These are phyloP conservation scores for Phenoliferia sp. DNA, from an alignment of 1,284 basidiomycete genomes.

Conservation along the genomic window DNA sequence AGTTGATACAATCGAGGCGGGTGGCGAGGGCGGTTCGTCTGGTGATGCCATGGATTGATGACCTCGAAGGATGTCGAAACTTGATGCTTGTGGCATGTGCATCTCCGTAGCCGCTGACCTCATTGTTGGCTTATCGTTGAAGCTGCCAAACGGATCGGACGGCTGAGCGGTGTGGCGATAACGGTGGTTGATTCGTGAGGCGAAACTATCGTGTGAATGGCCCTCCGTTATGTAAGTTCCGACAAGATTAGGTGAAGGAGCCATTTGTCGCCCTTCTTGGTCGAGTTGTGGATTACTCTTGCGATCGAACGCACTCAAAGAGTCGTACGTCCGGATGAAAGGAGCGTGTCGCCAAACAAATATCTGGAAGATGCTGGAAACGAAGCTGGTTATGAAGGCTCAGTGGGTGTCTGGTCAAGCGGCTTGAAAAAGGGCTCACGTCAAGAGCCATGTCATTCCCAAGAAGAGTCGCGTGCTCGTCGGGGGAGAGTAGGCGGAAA, in stretches of 20 bases:
- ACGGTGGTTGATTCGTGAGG: not conserved
- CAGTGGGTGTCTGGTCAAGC: not conserved
- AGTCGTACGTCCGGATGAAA: conserved; percentile 3
- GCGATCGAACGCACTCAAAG: not conserved
- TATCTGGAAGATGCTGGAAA: conserved; percentile 1
- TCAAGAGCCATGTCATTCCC: not conserved
- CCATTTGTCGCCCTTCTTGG: not conserved
- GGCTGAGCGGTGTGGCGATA: not conserved
- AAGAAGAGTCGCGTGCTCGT: not conserved
- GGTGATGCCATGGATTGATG: not conserved
- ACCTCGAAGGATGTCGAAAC: not conserved
- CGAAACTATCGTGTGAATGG: not conserved
- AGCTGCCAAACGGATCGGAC: no score
- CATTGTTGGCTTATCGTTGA: no score
- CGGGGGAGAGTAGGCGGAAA: not conserved
- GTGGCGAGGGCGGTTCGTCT: conserved; percentile 5
- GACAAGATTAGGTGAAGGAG: not conserved
- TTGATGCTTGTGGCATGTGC: not conserved
- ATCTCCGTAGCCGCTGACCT: no score
- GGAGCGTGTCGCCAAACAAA: not conserved
- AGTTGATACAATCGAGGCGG: not conserved
- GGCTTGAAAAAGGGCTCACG: no score
- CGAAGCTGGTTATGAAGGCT: not conserved
- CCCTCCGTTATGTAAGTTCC: no score
- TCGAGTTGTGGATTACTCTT: not conserved